Conservation (phyloP, 768 basidiomycete genomes). For the Russula virescens region DNA sequence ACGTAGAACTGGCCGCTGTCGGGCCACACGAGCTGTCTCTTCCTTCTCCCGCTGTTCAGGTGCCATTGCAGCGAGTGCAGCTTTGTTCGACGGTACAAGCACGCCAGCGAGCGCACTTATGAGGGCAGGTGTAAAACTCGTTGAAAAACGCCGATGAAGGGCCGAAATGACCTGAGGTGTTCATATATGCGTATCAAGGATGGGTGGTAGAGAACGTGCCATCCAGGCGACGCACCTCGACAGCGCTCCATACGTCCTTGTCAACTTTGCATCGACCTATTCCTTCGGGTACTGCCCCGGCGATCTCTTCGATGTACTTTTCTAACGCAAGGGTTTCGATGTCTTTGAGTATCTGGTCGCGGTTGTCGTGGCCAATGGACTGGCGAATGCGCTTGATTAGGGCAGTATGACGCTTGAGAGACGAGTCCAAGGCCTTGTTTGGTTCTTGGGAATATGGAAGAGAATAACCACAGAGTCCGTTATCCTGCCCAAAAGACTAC, state of each 20-base stretch:
- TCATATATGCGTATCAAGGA: constrained; percentile 9
- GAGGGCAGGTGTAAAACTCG: constrained; percentile 69
- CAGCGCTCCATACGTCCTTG: constrained; percentile 85
- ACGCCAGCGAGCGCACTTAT: constrained; percentile 52
- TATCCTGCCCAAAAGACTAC: constrained; percentile 34
- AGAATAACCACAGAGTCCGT: not conserved
- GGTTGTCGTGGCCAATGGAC: constrained; percentile 75
- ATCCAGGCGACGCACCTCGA: constrained; percentile 58
- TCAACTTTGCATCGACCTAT: constrained; percentile 84
- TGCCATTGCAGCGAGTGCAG: constrained; percentile 49
- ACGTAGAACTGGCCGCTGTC: constrained; percentile 81
- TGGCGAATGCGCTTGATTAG: constrained; percentile 90
- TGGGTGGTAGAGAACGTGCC: not conserved
- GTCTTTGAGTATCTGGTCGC: constrained; percentile 87
- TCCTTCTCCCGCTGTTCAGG: constrained; percentile 91
- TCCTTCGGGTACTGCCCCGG: constrained; percentile 81
- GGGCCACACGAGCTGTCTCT: constrained; percentile 66
- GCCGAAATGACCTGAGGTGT: constrained; percentile 70
- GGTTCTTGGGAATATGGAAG: constrained; percentile 42
- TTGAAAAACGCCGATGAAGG: constrained; percentile 81
- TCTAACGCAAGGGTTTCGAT: constrained; percentile 84
- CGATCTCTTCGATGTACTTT: constrained; percentile 95
- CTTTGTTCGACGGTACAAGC: constrained; percentile 54
- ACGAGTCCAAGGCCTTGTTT: constrained; percentile 76
- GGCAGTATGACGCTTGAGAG: constrained; percentile 92